Conservation (phyloP, 768 basidiomycete genomes). For the Mycena latifolia region DNA sequence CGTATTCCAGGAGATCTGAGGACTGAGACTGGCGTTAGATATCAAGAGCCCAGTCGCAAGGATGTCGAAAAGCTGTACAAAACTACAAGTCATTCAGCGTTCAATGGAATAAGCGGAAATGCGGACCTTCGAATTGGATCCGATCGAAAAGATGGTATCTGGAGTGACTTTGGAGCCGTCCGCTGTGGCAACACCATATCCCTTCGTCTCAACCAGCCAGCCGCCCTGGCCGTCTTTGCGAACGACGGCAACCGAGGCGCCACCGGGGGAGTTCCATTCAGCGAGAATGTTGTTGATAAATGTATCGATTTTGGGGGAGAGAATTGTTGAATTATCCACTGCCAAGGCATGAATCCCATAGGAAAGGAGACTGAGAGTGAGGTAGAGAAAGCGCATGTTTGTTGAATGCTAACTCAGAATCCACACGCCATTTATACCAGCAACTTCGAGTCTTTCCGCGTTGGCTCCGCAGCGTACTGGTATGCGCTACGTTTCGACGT, state of each 20-base stretch:
- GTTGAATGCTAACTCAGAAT: too few relatives aligned
- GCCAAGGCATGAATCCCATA: too few relatives aligned
- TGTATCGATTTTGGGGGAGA: not conserved
- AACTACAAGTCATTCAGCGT: not conserved
- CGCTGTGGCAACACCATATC: not conserved
- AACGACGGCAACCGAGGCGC: not conserved
- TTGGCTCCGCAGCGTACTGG: too few relatives aligned
- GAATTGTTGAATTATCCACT: too few relatives aligned
- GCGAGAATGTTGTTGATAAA: not conserved
- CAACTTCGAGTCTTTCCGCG: not conserved
- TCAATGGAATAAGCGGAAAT: not conserved
- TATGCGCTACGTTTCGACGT: too few relatives aligned
- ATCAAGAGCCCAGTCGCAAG: not conserved
- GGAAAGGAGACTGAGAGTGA: too few relatives aligned
- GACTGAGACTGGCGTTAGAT: not conserved
- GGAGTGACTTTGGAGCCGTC: not conserved
- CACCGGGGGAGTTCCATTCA: not conserved
- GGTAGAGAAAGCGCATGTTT: too few relatives aligned
- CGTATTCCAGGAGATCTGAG: not conserved
- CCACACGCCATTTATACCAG: not conserved
- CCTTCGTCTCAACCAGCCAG: not conserved
- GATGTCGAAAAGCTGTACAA: not conserved
- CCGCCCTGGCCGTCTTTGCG: not conserved
- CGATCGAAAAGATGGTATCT: not conserved
- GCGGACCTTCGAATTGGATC: not conserved